Percentiles rank a stretch among this genome's conserved stretches.
These are phyloP conservation scores for Ambrosiella cleistominuta DNA, from an alignment of 2,329 filamentous ascomycete species.

Conservation along the genomic window DNA sequence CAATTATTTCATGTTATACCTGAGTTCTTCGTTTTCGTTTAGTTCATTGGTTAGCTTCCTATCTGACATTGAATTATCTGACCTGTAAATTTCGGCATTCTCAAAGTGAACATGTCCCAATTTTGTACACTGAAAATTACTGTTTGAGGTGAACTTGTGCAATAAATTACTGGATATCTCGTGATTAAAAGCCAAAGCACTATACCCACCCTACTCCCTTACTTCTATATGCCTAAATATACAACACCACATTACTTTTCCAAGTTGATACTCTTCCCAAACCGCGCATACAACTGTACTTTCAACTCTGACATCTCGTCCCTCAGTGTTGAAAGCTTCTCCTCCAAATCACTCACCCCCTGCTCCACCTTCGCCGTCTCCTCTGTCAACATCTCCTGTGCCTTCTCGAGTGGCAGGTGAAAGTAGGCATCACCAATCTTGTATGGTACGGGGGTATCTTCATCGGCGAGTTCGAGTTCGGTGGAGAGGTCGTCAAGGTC, in stretches of 20 bases:
- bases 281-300: conserved; percentile 80
- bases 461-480: conserved; percentile 86
- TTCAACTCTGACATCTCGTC: conserved; percentile 86
- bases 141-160: background rate
- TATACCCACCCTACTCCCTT: background rate
- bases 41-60: background rate
- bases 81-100: too few species aligned
- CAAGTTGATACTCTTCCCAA: conserved; percentile 91
- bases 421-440: conserved; percentile 95
- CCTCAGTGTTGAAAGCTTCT: conserved; percentile 53
- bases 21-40: background rate
- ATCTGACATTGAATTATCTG: background rate
- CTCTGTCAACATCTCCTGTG: conserved; percentile 63
- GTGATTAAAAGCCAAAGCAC: background rate
- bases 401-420: conserved; percentile 64
- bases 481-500: conserved; percentile 83
- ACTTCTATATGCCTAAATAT: background rate
- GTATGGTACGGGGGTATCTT: conserved; percentile 91
- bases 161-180: background rate
- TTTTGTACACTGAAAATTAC: background rate
- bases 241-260: conserved; percentile 28
- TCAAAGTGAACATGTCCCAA: background rate
- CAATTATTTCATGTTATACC: background rate
- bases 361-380: conserved; percentile 58
- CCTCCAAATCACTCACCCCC: conserved; percentile 60